A percentile compares a stretch with the other conserved stretches of the same genome.
Conservation (phyloP, 352 stramenopile species). For the Globisporangium okanoganense region DNA sequence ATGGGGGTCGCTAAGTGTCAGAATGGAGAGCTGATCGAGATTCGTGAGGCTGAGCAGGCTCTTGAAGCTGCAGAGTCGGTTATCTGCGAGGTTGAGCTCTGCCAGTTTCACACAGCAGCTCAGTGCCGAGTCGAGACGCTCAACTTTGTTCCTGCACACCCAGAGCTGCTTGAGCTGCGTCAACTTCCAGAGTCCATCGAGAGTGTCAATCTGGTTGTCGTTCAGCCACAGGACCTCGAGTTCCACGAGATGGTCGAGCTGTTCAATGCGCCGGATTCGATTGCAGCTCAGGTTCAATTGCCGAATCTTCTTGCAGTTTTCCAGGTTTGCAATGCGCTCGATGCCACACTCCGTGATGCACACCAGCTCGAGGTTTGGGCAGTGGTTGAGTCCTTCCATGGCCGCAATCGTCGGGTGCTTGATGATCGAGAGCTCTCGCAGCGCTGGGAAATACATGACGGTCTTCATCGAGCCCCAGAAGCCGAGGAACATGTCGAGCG, state of each 20-base stretch:
- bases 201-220: slow-evolving; percentile 61
- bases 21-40: slow-evolving; percentile 51
- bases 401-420: slow-evolving; percentile 61
- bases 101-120: slow-evolving; percentile 49
- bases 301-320: slow-evolving; percentile 40
- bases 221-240: slow-evolving; percentile 83
- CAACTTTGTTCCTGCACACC: slow-evolving; percentile 70
- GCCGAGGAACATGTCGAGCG: slow-evolving; percentile 73
- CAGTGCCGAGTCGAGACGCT: slow-evolving; percentile 56
- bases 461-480: slow-evolving; percentile 73
- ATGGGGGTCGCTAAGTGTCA: slow-evolving; percentile 84
- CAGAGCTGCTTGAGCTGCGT: slow-evolving; percentile 63
- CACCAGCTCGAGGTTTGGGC: slow-evolving; percentile 52
- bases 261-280: slow-evolving; percentile 47
- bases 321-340: slow-evolving; percentile 39
- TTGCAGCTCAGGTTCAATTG: slow-evolving; percentile 77
- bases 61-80: slow-evolving; percentile 85
- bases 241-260: slow-evolving; percentile 43
- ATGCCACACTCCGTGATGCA: slow-evolving; percentile 68
- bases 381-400: slow-evolving; percentile 52
- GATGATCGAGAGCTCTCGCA: slow-evolving; percentile 70
- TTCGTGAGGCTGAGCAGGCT: slow-evolving; percentile 70
- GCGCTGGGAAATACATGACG: slow-evolving; percentile 54
- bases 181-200: slow-evolving; percentile 53
- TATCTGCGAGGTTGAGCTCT: slow-evolving; percentile 87